These are phyloP conservation scores for Phylloporus sp. DNA, from an alignment of 768 basidiomycete species.

Conservation along the genomic window DNA sequence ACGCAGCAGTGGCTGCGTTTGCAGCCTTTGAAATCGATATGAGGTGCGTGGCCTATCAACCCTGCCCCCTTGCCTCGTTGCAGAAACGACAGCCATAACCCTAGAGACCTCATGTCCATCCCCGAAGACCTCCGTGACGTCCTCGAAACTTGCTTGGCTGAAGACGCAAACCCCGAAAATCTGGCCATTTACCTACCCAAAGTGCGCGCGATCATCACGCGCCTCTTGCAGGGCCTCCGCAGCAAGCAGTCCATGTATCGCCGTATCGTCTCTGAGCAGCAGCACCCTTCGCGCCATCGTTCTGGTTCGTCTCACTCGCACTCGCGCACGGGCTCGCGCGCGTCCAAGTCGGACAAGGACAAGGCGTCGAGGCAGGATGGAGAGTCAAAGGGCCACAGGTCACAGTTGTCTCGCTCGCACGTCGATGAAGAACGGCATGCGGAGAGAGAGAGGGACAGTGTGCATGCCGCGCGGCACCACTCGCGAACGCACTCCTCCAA, in stretches of 20 bases:
- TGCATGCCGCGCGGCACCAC: conserved; percentile 35
- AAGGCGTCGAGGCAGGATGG: conserved; percentile 37
- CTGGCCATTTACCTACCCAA: conserved; percentile 86
- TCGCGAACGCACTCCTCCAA: conserved; percentile 37
- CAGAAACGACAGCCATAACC: conserved; percentile 10
- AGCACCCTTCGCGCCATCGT: conserved; percentile 31
- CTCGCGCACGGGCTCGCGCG: conserved; percentile 54
- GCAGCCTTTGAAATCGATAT: conserved; percentile 81
- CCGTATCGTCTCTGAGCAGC: conserved; percentile 60
- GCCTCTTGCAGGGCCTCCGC: conserved; percentile 88
- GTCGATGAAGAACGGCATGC: conserved; percentile 34
- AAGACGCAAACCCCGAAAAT: conserved; percentile 81
- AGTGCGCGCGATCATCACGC: conserved; percentile 89
- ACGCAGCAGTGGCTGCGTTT: conserved; percentile 88
- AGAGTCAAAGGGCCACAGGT: conserved; percentile 41
- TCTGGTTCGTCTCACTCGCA: conserved; percentile 50
- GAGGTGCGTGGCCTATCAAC: conserved; percentile 57
- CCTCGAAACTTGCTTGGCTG: conserved; percentile 86
- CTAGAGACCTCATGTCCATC: conserved; percentile 80
- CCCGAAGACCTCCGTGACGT: conserved; percentile 86
- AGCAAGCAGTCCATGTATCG: conserved; percentile 87
- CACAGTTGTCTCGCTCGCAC: conserved; percentile 42
- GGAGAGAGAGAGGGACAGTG: conserved; percentile 38
- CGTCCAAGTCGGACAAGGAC: conserved; percentile 46
- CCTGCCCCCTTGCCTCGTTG: conserved; percentile 15